Evolutionary conservation across 1,139 yeast genomes (phyloP).

Genomic region (Yamadazyma diospyri): DNA sequence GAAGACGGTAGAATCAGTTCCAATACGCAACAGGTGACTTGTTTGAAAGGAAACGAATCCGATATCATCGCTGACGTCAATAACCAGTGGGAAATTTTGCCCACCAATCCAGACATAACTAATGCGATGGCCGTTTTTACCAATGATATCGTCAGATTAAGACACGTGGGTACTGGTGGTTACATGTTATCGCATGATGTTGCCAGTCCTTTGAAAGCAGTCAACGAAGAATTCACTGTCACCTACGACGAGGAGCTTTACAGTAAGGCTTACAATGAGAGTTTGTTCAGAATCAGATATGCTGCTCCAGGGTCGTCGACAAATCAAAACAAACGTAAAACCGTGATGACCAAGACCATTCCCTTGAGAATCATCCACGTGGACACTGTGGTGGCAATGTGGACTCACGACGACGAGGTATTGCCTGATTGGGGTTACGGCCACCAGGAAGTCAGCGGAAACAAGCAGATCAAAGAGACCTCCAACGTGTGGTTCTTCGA

Average conservation of each 20-base stretch:
- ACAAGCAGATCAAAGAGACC: slow-evolving; percentile 67
- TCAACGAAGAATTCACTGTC: slow-evolving; percentile 89
- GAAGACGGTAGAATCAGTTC: slow-evolving; percentile 97
- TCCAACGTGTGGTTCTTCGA: slow-evolving; percentile 78
- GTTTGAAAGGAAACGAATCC: slow-evolving; percentile 39
- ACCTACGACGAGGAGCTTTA: slow-evolving; percentile 43
- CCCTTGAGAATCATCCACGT: slow-evolving; percentile 71
- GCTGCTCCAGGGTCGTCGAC: slow-evolving; percentile 24
- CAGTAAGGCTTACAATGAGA: slow-evolving; percentile 56
- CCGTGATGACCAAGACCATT: slow-evolving; percentile 67
- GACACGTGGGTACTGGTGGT: slow-evolving; percentile 79
- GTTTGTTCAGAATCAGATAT: slow-evolving; percentile 73
- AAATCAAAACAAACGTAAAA: slow-evolving; percentile 46
- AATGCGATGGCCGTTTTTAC: slow-evolving; percentile 32
- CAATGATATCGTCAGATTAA: slow-evolving; percentile 72
- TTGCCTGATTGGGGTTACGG: slow-evolving; percentile 93
- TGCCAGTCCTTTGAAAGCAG: slow-evolving; percentile 89
- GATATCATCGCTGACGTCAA: slow-evolving; percentile 57
- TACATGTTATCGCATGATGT: slow-evolving; percentile 89
- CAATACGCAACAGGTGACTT: slow-evolving; percentile 92
- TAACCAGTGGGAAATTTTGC: slow-evolving; percentile 86
- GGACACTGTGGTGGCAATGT: slow-evolving; percentile 87
- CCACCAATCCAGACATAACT: slow-evolving; percentile 45
- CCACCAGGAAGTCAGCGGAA: slow-evolving; percentile 94
- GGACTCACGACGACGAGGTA: slow-evolving; percentile 82